phyloP scores from a whole-genome alignment of 2,329 filamentous ascomycete genomes.

The Trichoderma pleuroti region DNA sequence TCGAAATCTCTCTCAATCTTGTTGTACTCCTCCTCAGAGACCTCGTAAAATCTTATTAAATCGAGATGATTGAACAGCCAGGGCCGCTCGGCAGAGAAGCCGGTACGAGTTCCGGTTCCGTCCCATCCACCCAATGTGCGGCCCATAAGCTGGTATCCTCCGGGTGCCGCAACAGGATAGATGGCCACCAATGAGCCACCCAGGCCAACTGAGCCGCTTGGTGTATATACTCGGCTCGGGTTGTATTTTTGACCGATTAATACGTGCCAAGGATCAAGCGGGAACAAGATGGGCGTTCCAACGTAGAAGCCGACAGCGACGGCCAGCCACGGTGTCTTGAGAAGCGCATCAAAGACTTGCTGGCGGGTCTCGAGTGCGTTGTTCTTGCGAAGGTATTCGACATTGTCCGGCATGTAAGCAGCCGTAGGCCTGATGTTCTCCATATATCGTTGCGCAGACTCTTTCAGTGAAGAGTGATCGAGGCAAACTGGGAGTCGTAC shows the following conservation, averaged over 20 bases:
- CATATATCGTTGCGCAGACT: not conserved
- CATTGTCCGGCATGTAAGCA: not conserved
- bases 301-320: not conserved
- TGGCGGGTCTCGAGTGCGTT: not conserved
- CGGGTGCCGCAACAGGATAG: not conserved
- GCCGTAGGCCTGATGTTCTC: not conserved
- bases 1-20: not conserved
- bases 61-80: not conserved
- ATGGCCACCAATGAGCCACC: not conserved
- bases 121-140: not conserved
- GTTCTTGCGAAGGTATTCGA: not conserved
- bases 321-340: not conserved
- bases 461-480: not conserved
- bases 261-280: not conserved
- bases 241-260: not conserved
- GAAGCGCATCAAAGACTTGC: not conserved
- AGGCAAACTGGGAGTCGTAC: not conserved
- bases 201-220: not conserved
- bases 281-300: not conserved
- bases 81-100: not conserved
- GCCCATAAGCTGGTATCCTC: not conserved
- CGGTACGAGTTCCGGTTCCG: not conserved
- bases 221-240: not conserved
- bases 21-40: not conserved
- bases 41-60: not conserved